phyloP scores from a whole-genome alignment of 305 asterid genomes.

The Solanum chacoense region DNA sequence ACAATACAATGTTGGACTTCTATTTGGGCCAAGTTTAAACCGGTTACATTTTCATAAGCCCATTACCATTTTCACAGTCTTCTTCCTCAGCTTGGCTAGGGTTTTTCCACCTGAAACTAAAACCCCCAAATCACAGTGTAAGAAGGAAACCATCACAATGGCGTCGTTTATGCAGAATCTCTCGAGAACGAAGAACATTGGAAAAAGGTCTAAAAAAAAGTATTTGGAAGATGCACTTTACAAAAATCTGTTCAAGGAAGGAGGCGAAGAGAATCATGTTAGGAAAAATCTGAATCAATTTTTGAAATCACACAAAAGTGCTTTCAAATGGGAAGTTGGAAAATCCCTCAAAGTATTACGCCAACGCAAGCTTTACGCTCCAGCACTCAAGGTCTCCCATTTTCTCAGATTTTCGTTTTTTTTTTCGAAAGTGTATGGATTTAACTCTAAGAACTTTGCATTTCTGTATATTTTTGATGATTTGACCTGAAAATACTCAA shows the following conservation, averaged over 20 bases:
- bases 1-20: not conserved
- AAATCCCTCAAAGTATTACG: slow-evolving; percentile 67
- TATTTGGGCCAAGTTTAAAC: not conserved
- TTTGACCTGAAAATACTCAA: not conserved
- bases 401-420: not conserved
- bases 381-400: slow-evolving; percentile 62
- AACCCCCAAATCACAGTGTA: not conserved
- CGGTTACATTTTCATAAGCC: not conserved
- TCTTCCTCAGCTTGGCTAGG: slow-evolving; percentile 1
- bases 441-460: not conserved
- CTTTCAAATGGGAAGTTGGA: slow-evolving; percentile 91
- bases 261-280: slow-evolving; percentile 51
- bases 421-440: not conserved
- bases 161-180: slow-evolving; percentile 71
- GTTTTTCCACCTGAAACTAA: not conserved
- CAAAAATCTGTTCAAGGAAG: slow-evolving; percentile 58
- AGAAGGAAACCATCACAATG: slow-evolving; percentile 21
- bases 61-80: not conserved
- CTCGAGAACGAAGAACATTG: slow-evolving; percentile 40
- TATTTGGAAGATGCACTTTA: slow-evolving; percentile 78
- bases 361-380: slow-evolving; percentile 55
- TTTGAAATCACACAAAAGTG: slow-evolving; percentile 53
- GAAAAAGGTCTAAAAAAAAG: slow-evolving; percentile 60
- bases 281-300: slow-evolving; percentile 53
- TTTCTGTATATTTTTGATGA: not conserved